These are phyloP conservation scores for Agaricales sp. DNA, from an alignment of 1,284 basidiomycete species.

Conservation along the genomic window DNA sequence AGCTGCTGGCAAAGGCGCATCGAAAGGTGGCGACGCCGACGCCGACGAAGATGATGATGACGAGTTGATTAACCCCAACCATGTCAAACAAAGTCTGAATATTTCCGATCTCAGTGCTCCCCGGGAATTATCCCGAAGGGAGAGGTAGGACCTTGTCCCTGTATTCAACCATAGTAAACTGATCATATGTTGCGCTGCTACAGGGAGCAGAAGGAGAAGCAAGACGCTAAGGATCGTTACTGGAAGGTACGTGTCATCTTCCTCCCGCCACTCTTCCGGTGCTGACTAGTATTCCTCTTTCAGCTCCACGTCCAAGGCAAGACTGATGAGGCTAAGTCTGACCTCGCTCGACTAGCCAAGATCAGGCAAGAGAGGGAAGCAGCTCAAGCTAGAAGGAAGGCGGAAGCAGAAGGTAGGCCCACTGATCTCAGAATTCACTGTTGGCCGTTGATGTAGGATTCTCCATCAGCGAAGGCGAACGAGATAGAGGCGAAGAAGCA, in stretches of 20 bases:
- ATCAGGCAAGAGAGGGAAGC: constrained; percentile 80
- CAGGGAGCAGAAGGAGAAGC: constrained; percentile 85
- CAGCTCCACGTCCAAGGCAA: constrained; percentile 70
- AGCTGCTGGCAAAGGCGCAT: constrained; percentile 11
- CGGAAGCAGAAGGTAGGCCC: constrained; percentile 69
- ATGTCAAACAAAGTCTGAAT: constrained; percentile 52
- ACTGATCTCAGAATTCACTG: no score
- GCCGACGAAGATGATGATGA: constrained; percentile 41
- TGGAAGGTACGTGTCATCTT: constrained; percentile 50
- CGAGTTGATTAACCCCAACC: constrained; percentile 64
- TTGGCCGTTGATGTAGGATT: background rate
- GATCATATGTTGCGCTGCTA: constrained; percentile 4
- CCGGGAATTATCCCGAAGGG: constrained; percentile 51
- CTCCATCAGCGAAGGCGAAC: background rate
- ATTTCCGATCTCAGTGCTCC: constrained; percentile 51
- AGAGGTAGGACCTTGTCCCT: constrained; percentile 39
- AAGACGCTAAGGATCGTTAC: constrained; percentile 78
- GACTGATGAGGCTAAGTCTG: constrained; percentile 81
- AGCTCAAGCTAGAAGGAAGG: constrained; percentile 76
- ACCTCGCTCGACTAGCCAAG: constrained; percentile 80
- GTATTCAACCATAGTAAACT: constrained; percentile 3
- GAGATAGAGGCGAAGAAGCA: background rate
- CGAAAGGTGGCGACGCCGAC: constrained; percentile 29
- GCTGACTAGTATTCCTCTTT: constrained; percentile 1
- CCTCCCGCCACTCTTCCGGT: background rate